Conservation (phyloP, 768 basidiomycete species). For the Mycena galopus region DNA sequence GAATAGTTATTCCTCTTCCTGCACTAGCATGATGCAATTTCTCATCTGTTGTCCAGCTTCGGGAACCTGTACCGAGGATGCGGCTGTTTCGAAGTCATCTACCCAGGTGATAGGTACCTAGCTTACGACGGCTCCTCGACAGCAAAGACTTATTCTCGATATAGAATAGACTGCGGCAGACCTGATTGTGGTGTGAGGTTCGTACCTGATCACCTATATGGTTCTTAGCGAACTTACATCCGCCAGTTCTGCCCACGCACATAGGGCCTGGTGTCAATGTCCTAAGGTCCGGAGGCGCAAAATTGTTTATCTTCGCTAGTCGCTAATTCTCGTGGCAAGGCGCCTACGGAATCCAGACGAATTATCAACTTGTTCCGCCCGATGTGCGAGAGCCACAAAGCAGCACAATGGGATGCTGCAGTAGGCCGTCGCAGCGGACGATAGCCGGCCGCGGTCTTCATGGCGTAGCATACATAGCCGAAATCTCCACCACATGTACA, state of each 20-base stretch:
- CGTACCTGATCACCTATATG: neutral
- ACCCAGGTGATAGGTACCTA: constrained; percentile 21
- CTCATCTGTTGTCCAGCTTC: constrained; percentile 41
- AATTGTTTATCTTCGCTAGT: neutral
- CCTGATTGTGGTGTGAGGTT: constrained; percentile 32
- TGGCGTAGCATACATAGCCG: neutral
- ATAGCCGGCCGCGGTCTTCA: neutral
- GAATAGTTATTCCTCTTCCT: constrained; percentile 61
- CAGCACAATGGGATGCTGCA: constrained; percentile 33
- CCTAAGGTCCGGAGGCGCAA: constrained; percentile 25
- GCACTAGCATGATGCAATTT: constrained; percentile 26
- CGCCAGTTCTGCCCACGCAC: constrained; percentile 15
- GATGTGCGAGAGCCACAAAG: constrained; percentile 35
- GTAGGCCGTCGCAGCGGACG: constrained; percentile 27
- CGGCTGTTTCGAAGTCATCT: constrained; percentile 41
- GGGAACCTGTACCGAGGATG: constrained; percentile 61
- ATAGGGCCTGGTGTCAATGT: constrained; percentile 31
- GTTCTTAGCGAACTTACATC: neutral
- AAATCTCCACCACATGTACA: neutral
- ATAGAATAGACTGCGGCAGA: constrained; percentile 29
- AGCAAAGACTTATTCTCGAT: neutral
- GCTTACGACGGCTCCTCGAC: neutral
- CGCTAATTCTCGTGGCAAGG: neutral
- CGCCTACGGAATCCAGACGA: constrained; percentile 15
- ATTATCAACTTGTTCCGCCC: constrained; percentile 37